phyloP scores from a whole-genome alignment of 202 grass and related monocot genomes.

The Panicum virgatum region DNA sequence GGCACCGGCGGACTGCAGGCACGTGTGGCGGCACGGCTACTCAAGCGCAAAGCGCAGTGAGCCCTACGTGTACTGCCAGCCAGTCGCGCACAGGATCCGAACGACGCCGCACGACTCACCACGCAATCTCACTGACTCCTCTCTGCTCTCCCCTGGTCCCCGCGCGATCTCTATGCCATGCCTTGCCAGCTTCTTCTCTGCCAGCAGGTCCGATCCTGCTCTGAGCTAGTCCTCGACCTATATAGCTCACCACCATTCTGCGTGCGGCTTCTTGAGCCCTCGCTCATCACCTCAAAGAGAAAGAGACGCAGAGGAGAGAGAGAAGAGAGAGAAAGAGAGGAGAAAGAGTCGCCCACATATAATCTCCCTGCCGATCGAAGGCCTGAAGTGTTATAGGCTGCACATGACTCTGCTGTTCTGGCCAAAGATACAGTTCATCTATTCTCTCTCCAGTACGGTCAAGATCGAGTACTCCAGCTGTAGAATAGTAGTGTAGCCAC shows the following conservation, averaged over 20 bases:
- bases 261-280: constrained; percentile 1
- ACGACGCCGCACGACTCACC: constrained; percentile 39
- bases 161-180: constrained; percentile 17
- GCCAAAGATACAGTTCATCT: neutral
- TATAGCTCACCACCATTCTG: constrained; percentile 35
- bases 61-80: neutral
- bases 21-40: constrained; percentile 33
- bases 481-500: neutral
- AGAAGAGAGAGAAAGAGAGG: neutral
- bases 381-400: neutral
- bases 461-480: neutral
- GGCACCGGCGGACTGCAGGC: constrained; percentile 15
- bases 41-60: neutral
- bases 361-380: neutral
- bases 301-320: neutral
- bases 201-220: neutral
- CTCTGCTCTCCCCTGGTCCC: too few species aligned
- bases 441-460: neutral
- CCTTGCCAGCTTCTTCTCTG: neutral
- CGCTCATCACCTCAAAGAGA: neutral
- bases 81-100: constrained; percentile 49
- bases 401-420: neutral
- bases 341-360: neutral
- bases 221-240: constrained; percentile 13
- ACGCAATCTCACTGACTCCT: constrained; percentile 40